Conservation (phyloP, 805 yeast genomes). For the Pichia californica region DNA sequence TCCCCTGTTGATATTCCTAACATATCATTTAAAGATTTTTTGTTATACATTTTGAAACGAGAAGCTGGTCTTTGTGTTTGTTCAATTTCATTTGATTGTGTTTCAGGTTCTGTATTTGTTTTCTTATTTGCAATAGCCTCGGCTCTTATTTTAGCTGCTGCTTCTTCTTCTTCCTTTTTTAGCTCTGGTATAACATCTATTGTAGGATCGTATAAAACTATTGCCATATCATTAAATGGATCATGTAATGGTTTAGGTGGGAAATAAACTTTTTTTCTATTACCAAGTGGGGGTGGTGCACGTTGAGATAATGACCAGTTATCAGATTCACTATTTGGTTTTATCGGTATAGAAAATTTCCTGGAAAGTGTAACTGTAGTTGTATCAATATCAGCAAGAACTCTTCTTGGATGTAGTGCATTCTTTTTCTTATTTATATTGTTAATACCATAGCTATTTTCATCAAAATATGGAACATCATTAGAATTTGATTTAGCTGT, state of each 20-base stretch:
- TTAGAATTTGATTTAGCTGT: slow-evolving; percentile 14
- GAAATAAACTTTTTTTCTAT: slow-evolving; percentile 56
- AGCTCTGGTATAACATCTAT: slow-evolving; percentile 50
- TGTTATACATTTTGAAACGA: slow-evolving; percentile 37
- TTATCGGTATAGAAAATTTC: slow-evolving; percentile 58
- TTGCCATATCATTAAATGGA: slow-evolving; percentile 88
- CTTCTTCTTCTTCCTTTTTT: slow-evolving; percentile 26
- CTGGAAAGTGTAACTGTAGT: slow-evolving; percentile 38
- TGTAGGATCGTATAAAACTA: slow-evolving; percentile 92
- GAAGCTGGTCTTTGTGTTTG: slow-evolving; percentile 16
- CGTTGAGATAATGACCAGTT: slow-evolving; percentile 19
- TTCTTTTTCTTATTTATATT: slow-evolving; percentile 38
- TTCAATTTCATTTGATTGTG: slow-evolving; percentile 4
- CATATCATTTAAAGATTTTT: slow-evolving; percentile 70
- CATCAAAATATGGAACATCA: slow-evolving; percentile 9
- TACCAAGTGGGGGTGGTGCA: slow-evolving; percentile 79
- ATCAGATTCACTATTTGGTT: slow-evolving; percentile 30
- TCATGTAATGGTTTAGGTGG: slow-evolving; percentile 95
- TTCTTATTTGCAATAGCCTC: slow-evolving; percentile 8
- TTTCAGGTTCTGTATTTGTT: slow-evolving; percentile 7
- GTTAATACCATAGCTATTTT: slow-evolving; percentile 19
- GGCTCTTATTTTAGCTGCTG: slow-evolving; percentile 17
- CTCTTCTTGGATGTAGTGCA: slow-evolving; percentile 54
- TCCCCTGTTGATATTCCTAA: slow-evolving; percentile 61
- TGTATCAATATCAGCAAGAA: slow-evolving; percentile 34